Percentiles rank a stretch among this genome's conserved stretches.
These are phyloP conservation scores for Cryptococcus sp. DNA, from an alignment of 1,284 basidiomycete genomes.

Conservation along the genomic window DNA sequence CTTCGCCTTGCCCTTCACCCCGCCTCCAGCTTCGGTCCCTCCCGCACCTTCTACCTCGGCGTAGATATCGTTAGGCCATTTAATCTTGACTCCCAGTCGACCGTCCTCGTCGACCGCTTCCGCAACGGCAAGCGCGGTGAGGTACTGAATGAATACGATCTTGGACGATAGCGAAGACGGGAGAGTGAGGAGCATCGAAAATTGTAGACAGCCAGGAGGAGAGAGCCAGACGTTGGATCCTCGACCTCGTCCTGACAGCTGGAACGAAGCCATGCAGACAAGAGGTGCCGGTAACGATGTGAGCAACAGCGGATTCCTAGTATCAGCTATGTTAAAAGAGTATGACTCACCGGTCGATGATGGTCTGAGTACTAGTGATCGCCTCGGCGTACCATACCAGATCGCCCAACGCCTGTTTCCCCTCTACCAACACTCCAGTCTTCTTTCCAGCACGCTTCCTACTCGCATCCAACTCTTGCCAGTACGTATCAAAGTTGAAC, in stretches of 20 bases:
- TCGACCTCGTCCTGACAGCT: conserved; percentile 81
- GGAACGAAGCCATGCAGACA: conserved; percentile 76
- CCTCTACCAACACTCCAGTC: conserved; percentile 27
- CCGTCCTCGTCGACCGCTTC: conserved; percentile 61
- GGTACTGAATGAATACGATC: conserved; percentile 92
- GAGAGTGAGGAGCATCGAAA: conserved; percentile 71
- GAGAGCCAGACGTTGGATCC: conserved; percentile 92
- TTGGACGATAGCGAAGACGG: conserved; percentile 55
- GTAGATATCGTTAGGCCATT: conserved; percentile 99
- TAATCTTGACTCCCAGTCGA: conserved; percentile 63
- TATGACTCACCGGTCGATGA: conserved; percentile 75
- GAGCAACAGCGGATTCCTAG: conserved; percentile 74
- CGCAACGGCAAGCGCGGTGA: conserved; percentile 82
- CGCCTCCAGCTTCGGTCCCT: conserved; percentile 29
- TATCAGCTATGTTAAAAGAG: neutral
- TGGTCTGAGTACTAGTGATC: conserved; percentile 90
- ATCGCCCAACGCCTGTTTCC: conserved; percentile 56
- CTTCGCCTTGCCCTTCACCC: conserved; percentile 56
- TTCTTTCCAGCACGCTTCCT: conserved; percentile 29
- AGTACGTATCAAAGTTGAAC: conserved; percentile 49
- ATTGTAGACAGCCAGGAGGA: conserved; percentile 79
- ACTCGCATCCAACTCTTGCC: conserved; percentile 38
- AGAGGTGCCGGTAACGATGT: conserved; percentile 62
- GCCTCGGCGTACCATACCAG: conserved; percentile 78
- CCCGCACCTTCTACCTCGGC: conserved; percentile 52